These are phyloP conservation scores for Xerocomus spinulosus DNA, from an alignment of 768 basidiomycete species.

Conservation along the genomic window DNA sequence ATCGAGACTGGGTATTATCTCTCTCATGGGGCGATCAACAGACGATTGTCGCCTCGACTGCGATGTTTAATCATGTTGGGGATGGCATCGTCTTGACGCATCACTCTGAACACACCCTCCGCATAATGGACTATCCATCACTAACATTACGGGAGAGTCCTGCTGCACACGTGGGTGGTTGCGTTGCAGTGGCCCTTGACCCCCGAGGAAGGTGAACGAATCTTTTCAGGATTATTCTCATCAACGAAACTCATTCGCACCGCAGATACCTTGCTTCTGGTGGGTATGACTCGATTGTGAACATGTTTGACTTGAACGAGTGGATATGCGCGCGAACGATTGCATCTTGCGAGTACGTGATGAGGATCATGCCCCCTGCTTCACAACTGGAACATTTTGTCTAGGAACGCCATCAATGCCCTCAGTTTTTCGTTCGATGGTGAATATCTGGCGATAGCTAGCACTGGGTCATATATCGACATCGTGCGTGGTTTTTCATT, in stretches of 20 bases:
- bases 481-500: constrained; percentile 49
- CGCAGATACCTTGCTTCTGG: constrained; percentile 72
- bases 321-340: constrained; percentile 80
- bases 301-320: constrained; percentile 73
- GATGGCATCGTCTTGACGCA: constrained; percentile 67
- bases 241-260: too few species aligned
- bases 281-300: constrained; percentile 78
- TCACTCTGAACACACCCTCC: constrained; percentile 58
- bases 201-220: constrained; percentile 62
- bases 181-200: constrained; percentile 69
- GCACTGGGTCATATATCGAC: constrained; percentile 66
- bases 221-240: not conserved
- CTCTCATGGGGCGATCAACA: constrained; percentile 14
- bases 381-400: constrained; percentile 1
- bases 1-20: not conserved
- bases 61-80: constrained; percentile 71
- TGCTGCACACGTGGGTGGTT: constrained; percentile 79
- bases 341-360: constrained; percentile 71
- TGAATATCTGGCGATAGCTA: constrained; percentile 77
- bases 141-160: constrained; percentile 54
- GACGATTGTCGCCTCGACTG: constrained; percentile 55
- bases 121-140: constrained; percentile 66
- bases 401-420: constrained; percentile 64
- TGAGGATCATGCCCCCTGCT: not conserved
- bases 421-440: constrained; percentile 81